A percentile compares a stretch with the other conserved stretches of the same genome.
Evolutionary conservation across 73 alveolate species (phyloP).

Genomic region (Paramecium biaurelia): DNA sequence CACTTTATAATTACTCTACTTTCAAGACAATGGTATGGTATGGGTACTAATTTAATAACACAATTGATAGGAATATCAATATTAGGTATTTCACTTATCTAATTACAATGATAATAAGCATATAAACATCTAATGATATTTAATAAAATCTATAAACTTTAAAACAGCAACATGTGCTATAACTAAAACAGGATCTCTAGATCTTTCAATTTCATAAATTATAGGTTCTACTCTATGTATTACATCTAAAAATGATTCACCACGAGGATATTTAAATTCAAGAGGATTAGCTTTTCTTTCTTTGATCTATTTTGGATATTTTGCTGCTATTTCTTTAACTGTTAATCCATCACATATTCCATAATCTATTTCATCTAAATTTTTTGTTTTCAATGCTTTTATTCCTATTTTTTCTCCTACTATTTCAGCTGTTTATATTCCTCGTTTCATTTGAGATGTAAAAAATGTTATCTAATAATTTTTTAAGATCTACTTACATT

Average conservation of each 20-base stretch:
- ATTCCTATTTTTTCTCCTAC: background rate
- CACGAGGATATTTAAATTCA: slow-evolving; percentile 67
- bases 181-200: slow-evolving; percentile 46
- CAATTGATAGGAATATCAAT: background rate
- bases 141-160: background rate
- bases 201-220: slow-evolving; percentile 63
- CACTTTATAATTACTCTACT: background rate
- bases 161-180: slow-evolving; percentile 65
- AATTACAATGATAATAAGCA: slow-evolving; percentile 62
- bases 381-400: background rate
- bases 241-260: slow-evolving; percentile 68
- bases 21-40: slow-evolving; percentile 7
- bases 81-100: slow-evolving; percentile 1
- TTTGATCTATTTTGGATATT: background rate
- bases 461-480: background rate
- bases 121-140: slow-evolving; percentile 22
- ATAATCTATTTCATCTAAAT: slow-evolving; percentile 65
- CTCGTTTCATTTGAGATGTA: slow-evolving; percentile 57
- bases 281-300: slow-evolving; percentile 44
- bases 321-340: slow-evolving; percentile 51
- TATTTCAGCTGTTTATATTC: slow-evolving; percentile 58
- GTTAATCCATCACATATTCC: slow-evolving; percentile 68
- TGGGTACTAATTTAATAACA: background rate
- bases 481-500: slow-evolving; percentile 14
- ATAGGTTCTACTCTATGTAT: slow-evolving; percentile 65